Conservation (phyloP, 441 rosid species). For the Macaranga tanarius region DNA sequence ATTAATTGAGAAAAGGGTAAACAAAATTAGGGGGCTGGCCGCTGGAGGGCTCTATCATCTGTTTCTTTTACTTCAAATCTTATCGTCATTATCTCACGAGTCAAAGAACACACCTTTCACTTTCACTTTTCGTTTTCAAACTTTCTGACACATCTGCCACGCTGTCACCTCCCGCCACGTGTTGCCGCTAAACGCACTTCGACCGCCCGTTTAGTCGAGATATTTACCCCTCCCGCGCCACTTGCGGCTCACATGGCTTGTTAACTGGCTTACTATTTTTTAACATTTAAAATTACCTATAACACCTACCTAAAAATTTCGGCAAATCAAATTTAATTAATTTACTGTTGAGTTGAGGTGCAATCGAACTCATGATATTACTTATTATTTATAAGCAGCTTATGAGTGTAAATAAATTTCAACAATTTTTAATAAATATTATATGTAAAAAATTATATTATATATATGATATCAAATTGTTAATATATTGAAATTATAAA, state of each 20-base stretch:
- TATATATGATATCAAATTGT: no score
- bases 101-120: not conserved
- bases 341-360: no score
- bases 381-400: no score
- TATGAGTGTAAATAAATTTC: no score
- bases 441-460: no score
- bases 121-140: constrained; percentile 14
- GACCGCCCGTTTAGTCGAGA: constrained; percentile 15
- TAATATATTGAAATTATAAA: no score
- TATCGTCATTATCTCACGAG: constrained; percentile 16
- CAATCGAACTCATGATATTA: no score
- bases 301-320: not conserved
- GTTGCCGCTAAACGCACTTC: constrained; percentile 10
- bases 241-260: constrained; percentile 28
- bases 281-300: constrained; percentile 15
- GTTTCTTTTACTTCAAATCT: not conserved
- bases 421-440: no score
- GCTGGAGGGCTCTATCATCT: not conserved
- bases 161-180: constrained; percentile 24
- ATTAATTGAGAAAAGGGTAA: no score
- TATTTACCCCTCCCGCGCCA: not conserved
- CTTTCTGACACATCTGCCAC: constrained; percentile 26
- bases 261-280: not conserved
- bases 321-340: no score
- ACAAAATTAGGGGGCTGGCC: no score